Base-by-base conservation (phyloP, 129 eudicot genomes). In the Smallanthus sonchifolius region DNA sequence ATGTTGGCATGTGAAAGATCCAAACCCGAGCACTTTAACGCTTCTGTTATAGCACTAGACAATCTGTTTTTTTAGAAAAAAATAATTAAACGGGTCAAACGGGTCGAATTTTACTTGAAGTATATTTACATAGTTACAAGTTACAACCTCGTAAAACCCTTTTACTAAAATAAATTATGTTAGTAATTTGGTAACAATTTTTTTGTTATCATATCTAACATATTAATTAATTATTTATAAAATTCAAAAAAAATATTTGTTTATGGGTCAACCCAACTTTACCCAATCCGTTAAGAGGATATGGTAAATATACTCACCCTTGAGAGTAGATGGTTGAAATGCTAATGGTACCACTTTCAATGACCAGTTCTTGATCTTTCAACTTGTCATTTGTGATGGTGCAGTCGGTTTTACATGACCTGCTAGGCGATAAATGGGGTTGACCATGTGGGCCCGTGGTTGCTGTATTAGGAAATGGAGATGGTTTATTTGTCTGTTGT, bases 1-100 rank as follows among this genome's bases (percentile, higher is more conserved):
- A 94, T 90, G 67, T 54, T 90, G 72, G 98, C 96, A 2, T 83
- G 88, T 9, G 98, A 86, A 76, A 94, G 74, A 82, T 94, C 98
- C 6, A 94, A 88, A 71, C 98, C 98, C 42, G 97, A 90, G 59
- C 80, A 85, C 66, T 84, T 86, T 65, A 94, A 85, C 2, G 98
- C 95, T 76, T 88, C 89, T 16, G 98, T 90, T 60, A 94, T 80
- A 77, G 89, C 84, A 74, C 75, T 84, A 67, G 88, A 82, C 74
- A 94, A 81, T 88, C 98, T 94, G 88, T 40, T 72, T 60, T 67
- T 38, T 11, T 69, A 44, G 61, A 2, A 61, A 34, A 34, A 61
- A 34, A 61, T 34, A 61, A 61, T 34, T 34, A 54, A 52, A 49
- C 57, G 39, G 65, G 65, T 57, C 66, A 60, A 5, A 34, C 42